Conservation (phyloP, 2,329 filamentous ascomycete genomes). For the Diplodia corticola region DNA sequence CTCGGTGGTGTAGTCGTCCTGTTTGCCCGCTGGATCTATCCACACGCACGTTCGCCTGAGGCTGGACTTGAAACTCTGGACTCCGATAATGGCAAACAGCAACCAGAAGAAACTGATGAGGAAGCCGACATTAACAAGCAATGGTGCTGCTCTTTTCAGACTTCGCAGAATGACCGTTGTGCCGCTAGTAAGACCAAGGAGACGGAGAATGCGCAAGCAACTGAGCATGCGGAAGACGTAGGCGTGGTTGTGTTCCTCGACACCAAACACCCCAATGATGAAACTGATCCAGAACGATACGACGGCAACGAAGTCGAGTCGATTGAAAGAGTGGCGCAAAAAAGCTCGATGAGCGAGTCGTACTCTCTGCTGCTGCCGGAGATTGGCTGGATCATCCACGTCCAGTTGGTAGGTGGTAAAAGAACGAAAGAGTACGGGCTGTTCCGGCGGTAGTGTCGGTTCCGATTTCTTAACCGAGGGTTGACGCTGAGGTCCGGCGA, state of each 20-base stretch:
- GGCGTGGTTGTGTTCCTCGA: constrained; percentile 70
- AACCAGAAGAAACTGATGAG: constrained; percentile 97
- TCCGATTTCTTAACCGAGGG: constrained; percentile 61
- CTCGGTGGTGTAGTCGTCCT: constrained; percentile 58
- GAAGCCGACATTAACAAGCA: constrained; percentile 90
- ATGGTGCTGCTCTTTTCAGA: constrained; percentile 89
- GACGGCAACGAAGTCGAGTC: constrained; percentile 91
- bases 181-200: constrained; percentile 89
- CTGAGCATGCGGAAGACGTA: constrained; percentile 97
- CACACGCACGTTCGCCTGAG: constrained; percentile 51
- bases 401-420: constrained; percentile 71
- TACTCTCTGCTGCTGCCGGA: constrained; percentile 75
- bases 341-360: constrained; percentile 90
- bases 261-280: constrained; percentile 65
- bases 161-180: constrained; percentile 93
- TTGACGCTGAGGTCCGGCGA: constrained; percentile 72
- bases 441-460: constrained; percentile 40
- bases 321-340: constrained; percentile 91
- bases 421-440: constrained; percentile 70
- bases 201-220: constrained; percentile 84
- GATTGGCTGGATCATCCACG: constrained; percentile 58
- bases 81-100: constrained; percentile 91
- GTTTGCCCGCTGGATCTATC: constrained; percentile 53
- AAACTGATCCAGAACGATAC: constrained; percentile 96
- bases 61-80: constrained; percentile 79